Conservation (phyloP, 805 yeast species). For the Candida vaughaniae region DNA sequence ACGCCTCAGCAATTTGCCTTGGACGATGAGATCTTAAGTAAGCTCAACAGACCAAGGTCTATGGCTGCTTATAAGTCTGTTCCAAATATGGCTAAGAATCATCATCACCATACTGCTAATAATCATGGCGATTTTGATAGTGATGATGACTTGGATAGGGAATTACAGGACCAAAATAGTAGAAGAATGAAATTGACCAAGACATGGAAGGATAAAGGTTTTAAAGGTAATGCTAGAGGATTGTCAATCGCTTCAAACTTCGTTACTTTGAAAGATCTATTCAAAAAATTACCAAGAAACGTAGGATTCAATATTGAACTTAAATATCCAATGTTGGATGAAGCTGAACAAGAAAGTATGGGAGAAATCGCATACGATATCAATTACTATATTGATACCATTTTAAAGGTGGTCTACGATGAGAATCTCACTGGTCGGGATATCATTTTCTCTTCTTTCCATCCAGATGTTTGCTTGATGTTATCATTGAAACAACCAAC, state of each 20-base stretch:
- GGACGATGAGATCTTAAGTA: conserved; percentile 37
- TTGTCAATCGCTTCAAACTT: conserved; percentile 86
- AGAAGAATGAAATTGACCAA: conserved; percentile 83
- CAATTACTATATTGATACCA: conserved; percentile 86
- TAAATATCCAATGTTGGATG: conserved; percentile 94
- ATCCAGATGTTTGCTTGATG: conserved; percentile 87
- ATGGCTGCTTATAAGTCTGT: conserved; percentile 38
- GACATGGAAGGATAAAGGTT: conserved; percentile 81
- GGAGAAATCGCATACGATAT: conserved; percentile 81
- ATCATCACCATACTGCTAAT: conserved; percentile 2
- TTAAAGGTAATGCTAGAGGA: conserved; percentile 92
- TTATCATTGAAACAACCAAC: conserved; percentile 90
- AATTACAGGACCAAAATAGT: conserved; percentile 36
- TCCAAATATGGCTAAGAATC: conserved; percentile 22
- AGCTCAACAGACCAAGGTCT: conserved; percentile 35
- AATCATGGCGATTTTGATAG: conserved; percentile 9
- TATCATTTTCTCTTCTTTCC: conserved; percentile 87
- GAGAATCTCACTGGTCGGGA: conserved; percentile 80
- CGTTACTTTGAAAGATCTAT: conserved; percentile 82
- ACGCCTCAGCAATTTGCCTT: conserved; percentile 20
- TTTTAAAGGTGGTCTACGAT: conserved; percentile 69
- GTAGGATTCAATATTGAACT: conserved; percentile 95
- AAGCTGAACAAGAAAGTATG: conserved; percentile 84
- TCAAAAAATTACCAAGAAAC: conserved; percentile 72
- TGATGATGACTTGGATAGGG: conserved; percentile 37